Conservation (phyloP, 2,329 filamentous ascomycete species). For the Pyricularia pennisetigena region DNA sequence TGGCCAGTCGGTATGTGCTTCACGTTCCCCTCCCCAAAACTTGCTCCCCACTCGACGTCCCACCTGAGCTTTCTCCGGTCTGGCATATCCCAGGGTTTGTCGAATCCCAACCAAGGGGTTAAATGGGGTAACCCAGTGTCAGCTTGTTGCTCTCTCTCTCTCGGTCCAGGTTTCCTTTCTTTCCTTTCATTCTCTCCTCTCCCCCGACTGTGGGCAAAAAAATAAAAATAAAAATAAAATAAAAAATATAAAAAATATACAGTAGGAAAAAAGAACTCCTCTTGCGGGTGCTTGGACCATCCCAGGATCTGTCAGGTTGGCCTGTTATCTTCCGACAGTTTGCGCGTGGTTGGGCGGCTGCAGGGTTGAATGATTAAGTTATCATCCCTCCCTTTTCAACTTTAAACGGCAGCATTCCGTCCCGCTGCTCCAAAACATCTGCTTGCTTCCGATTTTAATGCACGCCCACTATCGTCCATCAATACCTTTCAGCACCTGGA, state of each 20-base stretch:
- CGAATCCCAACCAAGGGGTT: background rate
- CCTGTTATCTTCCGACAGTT: background rate
- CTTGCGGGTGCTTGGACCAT: slow-evolving; percentile 9
- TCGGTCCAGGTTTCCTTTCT: slow-evolving; percentile 1
- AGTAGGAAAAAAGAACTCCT: background rate
- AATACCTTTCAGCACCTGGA: background rate
- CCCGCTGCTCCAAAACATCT: slow-evolving; percentile 24
- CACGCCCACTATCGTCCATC: background rate
- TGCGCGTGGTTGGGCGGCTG: background rate
- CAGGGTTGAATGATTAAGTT: slow-evolving; percentile 9
- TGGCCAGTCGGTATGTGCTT: slow-evolving; percentile 6
- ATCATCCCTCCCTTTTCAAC: slow-evolving; percentile 12
- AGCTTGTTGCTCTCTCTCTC: background rate
- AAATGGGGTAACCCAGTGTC: background rate
- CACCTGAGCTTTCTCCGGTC: slow-evolving; percentile 2
- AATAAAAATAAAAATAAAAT: background rate
- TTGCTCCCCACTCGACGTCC: slow-evolving; percentile 6
- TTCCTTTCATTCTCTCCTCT: too few species aligned
- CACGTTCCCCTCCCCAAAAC: slow-evolving; percentile 3
- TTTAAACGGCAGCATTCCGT: slow-evolving; percentile 27
- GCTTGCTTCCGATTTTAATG: slow-evolving; percentile 21
- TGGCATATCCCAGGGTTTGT: slow-evolving; percentile 1
- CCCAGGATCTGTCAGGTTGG: slow-evolving; percentile 2
- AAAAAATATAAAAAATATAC: background rate
- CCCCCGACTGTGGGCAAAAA: background rate